phyloP scores from a whole-genome alignment of 495 filamentous ascomycete species.

The Umbilicaria muhlenbergii region DNA sequence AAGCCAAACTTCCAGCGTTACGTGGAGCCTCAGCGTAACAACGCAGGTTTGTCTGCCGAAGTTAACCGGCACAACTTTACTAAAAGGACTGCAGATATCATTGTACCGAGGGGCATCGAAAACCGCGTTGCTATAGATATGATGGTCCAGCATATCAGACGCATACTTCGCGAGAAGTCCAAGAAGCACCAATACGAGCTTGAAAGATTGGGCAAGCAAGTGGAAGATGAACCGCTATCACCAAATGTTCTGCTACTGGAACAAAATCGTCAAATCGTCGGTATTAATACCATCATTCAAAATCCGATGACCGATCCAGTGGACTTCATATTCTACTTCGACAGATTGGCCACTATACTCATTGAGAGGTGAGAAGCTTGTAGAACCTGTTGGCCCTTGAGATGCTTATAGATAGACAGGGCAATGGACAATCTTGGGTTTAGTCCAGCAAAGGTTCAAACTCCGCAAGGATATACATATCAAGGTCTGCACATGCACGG shows the following conservation, averaged over 20 bases:
- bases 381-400: neutral
- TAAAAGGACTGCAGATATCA: slow-evolving; percentile 49
- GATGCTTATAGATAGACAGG: slow-evolving; percentile 20
- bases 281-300: slow-evolving; percentile 83
- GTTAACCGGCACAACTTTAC: slow-evolving; percentile 3
- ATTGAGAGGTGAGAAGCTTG: slow-evolving; percentile 52
- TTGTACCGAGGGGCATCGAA: slow-evolving; percentile 85
- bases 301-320: slow-evolving; percentile 64
- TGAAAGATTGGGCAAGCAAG: slow-evolving; percentile 49
- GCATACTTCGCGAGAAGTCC: slow-evolving; percentile 73
- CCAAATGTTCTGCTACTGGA: slow-evolving; percentile 53
- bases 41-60: slow-evolving; percentile 39
- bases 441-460: slow-evolving; percentile 40
- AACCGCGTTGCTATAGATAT: slow-evolving; percentile 92
- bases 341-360: slow-evolving; percentile 67
- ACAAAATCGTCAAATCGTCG: slow-evolving; percentile 60
- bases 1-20: slow-evolving; percentile 89
- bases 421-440: slow-evolving; percentile 61
- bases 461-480: slow-evolving; percentile 51
- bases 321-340: slow-evolving; percentile 95
- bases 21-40: slow-evolving; percentile 77
- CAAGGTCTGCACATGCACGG: slow-evolving; percentile 49
- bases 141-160: slow-evolving; percentile 79
- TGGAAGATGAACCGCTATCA: slow-evolving; percentile 54
- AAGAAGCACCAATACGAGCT: slow-evolving; percentile 64